Percentiles rank a stretch among this genome's conserved stretches.
Evolutionary conservation across 345 rosid species (phyloP).

Genomic region (Sisymbrium irio): DNA sequence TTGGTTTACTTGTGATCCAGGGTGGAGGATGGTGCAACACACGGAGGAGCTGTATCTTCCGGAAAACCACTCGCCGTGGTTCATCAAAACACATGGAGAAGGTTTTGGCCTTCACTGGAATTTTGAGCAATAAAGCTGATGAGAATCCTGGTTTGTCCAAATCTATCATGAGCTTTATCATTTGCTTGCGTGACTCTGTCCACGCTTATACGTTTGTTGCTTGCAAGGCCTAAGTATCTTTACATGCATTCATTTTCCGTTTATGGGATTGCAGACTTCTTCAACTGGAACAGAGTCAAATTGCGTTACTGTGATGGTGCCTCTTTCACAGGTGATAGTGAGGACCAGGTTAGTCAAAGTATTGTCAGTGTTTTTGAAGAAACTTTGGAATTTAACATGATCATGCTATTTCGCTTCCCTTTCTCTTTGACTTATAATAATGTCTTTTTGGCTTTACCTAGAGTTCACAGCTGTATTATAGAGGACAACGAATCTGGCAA

Average conservation of each 20-base stretch:
- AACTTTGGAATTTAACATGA: background rate
- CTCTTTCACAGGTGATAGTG: constrained; percentile 73
- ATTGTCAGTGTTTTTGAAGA: background rate
- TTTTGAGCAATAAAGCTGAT: constrained; percentile 64
- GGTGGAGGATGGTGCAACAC: constrained; percentile 95
- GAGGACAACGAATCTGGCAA: constrained; percentile 86
- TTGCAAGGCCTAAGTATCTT: background rate
- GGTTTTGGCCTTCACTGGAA: constrained; percentile 64
- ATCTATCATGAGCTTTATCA: background rate
- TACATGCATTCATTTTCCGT: background rate
- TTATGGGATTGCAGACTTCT: constrained; percentile 58
- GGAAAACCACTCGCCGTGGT: constrained; percentile 80
- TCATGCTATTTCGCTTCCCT: background rate
- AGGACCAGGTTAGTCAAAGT: constrained; percentile 50
- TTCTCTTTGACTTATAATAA: background rate
- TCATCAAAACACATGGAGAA: constrained; percentile 80
- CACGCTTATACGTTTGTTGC: background rate
- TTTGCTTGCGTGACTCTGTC: background rate
- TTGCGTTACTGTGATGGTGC: constrained; percentile 95
- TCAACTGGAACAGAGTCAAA: constrained; percentile 89
- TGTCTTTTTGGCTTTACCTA: background rate
- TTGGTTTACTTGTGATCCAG: constrained; percentile 37
- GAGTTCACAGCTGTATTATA: constrained; percentile 56
- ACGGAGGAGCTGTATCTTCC: constrained; percentile 54
- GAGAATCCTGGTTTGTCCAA: constrained; percentile 69